phyloP scores from a whole-genome alignment of 1,284 basidiomycete genomes.

The Thecaphora thlaspeos region DNA sequence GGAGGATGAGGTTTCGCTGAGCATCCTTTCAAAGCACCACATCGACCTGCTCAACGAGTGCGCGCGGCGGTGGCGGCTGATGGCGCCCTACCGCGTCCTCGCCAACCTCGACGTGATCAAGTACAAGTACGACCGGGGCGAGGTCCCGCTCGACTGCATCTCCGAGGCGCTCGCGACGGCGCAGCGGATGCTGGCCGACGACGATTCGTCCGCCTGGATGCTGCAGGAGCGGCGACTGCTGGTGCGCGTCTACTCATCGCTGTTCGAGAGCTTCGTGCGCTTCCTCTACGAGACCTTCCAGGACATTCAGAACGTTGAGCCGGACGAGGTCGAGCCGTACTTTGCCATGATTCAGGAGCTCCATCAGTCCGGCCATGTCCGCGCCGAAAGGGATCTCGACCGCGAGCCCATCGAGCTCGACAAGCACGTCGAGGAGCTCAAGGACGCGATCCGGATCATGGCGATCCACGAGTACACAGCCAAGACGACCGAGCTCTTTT shows the following conservation, averaged over 20 bases:
- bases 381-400: slow-evolving; percentile 29
- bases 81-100: slow-evolving; percentile 72
- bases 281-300: slow-evolving; percentile 82
- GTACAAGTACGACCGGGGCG: slow-evolving; percentile 80
- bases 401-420: slow-evolving; percentile 41
- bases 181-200: slow-evolving; percentile 69
- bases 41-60: slow-evolving; percentile 83
- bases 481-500: slow-evolving; percentile 65
- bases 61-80: slow-evolving; percentile 83
- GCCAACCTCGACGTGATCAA: slow-evolving; percentile 85
- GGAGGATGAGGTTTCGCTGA: slow-evolving; percentile 91
- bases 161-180: slow-evolving; percentile 75
- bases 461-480: slow-evolving; percentile 66
- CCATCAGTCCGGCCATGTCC: slow-evolving; percentile 47
- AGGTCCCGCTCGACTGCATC: slow-evolving; percentile 90
- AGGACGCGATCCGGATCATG: slow-evolving; percentile 66
- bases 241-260: slow-evolving; percentile 27
- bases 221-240: slow-evolving; percentile 70
- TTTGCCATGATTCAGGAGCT: slow-evolving; percentile 53
- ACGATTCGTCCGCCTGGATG: slow-evolving; percentile 68
- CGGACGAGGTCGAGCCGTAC: slow-evolving; percentile 43
- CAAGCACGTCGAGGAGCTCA: slow-evolving; percentile 55
- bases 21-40: slow-evolving; percentile 81
- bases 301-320: slow-evolving; percentile 54
- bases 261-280: slow-evolving; percentile 86